phyloP scores from a whole-genome alignment of 306 rosid species.

The Leucaena leucocephala region DNA sequence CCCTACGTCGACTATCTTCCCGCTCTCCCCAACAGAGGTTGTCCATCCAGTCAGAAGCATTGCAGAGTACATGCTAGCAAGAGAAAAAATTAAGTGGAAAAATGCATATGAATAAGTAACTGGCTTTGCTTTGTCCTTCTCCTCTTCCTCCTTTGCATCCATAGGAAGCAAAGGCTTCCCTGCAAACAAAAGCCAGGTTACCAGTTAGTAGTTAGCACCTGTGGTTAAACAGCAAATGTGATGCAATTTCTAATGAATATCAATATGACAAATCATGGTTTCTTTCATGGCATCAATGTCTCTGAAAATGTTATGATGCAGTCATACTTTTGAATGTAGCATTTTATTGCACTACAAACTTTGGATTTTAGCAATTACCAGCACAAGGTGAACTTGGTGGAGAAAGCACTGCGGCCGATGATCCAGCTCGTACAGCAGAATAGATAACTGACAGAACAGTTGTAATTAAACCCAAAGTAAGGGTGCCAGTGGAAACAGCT shows the following conservation, averaged over 20 bases:
- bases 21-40: conserved; percentile 92
- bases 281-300: conserved; percentile 26
- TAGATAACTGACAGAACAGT: conserved; percentile 93
- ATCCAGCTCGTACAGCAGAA: conserved; percentile 59
- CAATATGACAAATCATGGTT: not conserved
- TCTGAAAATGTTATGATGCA: not conserved
- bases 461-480: conserved; percentile 75
- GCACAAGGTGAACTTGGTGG: conserved; percentile 39
- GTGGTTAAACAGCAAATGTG: not conserved
- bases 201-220: conserved; percentile 5
- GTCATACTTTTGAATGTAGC: not conserved
- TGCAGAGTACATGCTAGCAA: conserved; percentile 99
- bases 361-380: conserved; percentile 50
- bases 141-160: conserved; percentile 65
- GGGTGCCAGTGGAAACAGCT: conserved; percentile 95
- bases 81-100: conserved; percentile 96
- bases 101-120: conserved; percentile 92
- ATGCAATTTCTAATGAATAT: conserved; percentile 3
- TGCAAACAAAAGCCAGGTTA: conserved; percentile 44
- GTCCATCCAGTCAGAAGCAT: conserved; percentile 99
- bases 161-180: conserved; percentile 94
- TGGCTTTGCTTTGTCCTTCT: conserved; percentile 75
- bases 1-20: conserved; percentile 86
- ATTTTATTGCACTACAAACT: not conserved
- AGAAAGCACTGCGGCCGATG: conserved; percentile 12